phyloP scores from a whole-genome alignment of 2,329 filamentous ascomycete species.

The Colletotrichum coccodes region DNA sequence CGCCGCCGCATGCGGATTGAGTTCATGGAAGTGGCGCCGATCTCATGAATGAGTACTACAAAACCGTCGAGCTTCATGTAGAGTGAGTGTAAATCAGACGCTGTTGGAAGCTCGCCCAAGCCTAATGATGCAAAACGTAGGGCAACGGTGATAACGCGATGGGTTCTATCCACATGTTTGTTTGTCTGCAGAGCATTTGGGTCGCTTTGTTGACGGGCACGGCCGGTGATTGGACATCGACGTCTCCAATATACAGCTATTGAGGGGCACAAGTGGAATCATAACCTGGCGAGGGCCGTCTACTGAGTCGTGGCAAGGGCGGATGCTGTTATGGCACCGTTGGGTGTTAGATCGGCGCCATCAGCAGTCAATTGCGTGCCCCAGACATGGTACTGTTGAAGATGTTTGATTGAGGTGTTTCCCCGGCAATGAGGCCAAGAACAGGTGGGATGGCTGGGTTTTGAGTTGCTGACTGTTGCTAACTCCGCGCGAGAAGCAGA shows the following conservation, averaged over 20 bases:
- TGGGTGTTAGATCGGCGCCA: neutral
- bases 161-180: neutral
- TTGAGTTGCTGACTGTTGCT: neutral
- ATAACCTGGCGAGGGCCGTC: neutral
- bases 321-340: constrained; percentile 1
- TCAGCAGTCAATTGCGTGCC: neutral
- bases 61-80: neutral
- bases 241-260: constrained; percentile 10
- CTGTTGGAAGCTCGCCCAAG: neutral
- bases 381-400: neutral
- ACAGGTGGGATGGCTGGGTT: neutral
- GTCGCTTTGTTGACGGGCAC: neutral
- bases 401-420: neutral
- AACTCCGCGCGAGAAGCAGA: neutral
- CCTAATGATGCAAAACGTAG: neutral
- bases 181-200: neutral
- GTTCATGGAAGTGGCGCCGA: neutral
- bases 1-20: neutral
- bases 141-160: neutral
- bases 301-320: constrained; percentile 18
- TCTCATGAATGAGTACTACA: neutral
- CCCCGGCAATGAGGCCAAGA: neutral
- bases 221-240: neutral
- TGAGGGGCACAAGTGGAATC: constrained; percentile 25
- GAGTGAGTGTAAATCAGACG: neutral